phyloP scores from a whole-genome alignment of 352 stramenopile species.

The Globisporangium emineosum region DNA sequence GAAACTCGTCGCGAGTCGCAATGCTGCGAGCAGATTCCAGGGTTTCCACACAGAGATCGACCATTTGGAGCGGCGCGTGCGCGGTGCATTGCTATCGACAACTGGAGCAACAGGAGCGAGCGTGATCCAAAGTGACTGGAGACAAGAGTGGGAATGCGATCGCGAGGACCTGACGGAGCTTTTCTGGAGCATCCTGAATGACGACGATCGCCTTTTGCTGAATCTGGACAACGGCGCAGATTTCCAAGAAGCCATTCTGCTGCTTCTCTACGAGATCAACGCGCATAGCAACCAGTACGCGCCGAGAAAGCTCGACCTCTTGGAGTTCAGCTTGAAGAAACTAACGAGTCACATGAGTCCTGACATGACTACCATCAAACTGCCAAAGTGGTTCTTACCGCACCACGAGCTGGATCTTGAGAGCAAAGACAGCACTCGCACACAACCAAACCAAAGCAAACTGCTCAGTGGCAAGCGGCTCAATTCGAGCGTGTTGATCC shows the following conservation, averaged over 20 bases:
- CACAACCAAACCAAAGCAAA: neutral
- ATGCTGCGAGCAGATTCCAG: neutral
- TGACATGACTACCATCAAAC: neutral
- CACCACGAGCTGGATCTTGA: constrained; percentile 6
- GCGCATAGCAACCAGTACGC: constrained; percentile 1
- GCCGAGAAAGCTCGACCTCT: neutral
- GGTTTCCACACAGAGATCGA: constrained; percentile 8
- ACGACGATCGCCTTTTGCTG: neutral
- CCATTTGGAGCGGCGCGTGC: neutral
- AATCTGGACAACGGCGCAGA: neutral
- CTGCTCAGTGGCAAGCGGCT: constrained; percentile 1
- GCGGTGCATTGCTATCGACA: neutral
- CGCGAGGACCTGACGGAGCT: neutral
- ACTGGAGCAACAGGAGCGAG: neutral
- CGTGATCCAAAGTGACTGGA: neutral
- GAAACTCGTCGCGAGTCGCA: constrained; percentile 6
- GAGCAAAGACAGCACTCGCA: neutral
- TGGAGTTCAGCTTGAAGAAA: constrained; percentile 7
- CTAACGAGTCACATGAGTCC: neutral
- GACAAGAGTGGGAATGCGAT: neutral
- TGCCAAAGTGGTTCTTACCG: constrained; percentile 3
- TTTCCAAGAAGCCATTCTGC: neutral
- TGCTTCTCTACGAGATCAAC: constrained; percentile 7
- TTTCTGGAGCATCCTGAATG: neutral
- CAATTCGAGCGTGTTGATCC: constrained; percentile 1